A percentile compares a stretch with the other conserved stretches of the same genome.
These are phyloP conservation scores for Globisporangium mamillatum DNA, from an alignment of 352 stramenopile species.

Conservation along the genomic window DNA sequence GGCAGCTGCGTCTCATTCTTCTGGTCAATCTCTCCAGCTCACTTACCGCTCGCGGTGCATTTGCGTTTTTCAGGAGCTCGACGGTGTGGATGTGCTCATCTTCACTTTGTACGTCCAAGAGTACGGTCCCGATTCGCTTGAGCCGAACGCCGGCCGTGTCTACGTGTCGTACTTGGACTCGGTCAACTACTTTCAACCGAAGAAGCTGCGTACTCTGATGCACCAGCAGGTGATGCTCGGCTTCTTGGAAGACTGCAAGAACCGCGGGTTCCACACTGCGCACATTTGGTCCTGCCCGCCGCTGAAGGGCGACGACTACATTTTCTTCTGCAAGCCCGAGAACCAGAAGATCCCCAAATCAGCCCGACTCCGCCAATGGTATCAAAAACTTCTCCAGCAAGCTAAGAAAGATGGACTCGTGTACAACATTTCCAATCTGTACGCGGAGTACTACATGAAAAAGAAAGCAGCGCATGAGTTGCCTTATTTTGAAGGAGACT, in stretches of 20 bases:
- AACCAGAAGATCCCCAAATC: slow-evolving; percentile 91
- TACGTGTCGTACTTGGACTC: slow-evolving; percentile 90
- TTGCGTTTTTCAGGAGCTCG: slow-evolving; percentile 87
- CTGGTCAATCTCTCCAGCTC: slow-evolving; percentile 48
- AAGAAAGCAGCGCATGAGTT: slow-evolving; percentile 88
- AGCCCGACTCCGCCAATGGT: slow-evolving; percentile 82
- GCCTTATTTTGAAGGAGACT: slow-evolving; percentile 99
- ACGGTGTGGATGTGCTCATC: slow-evolving; percentile 86
- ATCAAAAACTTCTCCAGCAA: slow-evolving; percentile 78
- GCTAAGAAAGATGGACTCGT: slow-evolving; percentile 82
- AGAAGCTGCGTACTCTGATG: slow-evolving; percentile 86
- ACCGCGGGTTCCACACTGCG: slow-evolving; percentile 82
- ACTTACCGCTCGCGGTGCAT: slow-evolving; percentile 89
- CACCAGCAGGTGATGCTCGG: slow-evolving; percentile 88
- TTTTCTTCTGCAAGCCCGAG: slow-evolving; percentile 90
- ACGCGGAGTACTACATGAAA: slow-evolving; percentile 87
- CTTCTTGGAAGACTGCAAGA: slow-evolving; percentile 86
- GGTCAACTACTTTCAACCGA: slow-evolving; percentile 88
- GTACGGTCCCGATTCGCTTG: slow-evolving; percentile 69
- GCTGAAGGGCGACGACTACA: slow-evolving; percentile 87
- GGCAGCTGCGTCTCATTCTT: slow-evolving; percentile 17
- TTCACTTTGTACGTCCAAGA: slow-evolving; percentile 90
- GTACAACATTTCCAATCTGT: slow-evolving; percentile 80
- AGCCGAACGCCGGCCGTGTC: slow-evolving; percentile 75
- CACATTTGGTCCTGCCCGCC: slow-evolving; percentile 91